Conservation (phyloP, 345 rosid species). For the Aquilaria yunnanensis region DNA sequence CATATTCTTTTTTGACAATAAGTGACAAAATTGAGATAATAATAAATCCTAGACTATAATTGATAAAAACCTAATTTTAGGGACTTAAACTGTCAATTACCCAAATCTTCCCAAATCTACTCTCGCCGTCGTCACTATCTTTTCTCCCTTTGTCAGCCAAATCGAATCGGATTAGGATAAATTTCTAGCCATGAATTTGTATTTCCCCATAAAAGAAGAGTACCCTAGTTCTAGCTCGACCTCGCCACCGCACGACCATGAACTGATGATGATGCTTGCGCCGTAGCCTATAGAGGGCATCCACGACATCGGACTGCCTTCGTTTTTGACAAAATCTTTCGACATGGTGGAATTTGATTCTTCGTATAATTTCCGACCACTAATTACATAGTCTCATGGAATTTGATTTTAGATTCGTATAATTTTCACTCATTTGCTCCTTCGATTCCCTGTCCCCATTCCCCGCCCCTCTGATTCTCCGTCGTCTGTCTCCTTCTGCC, state of each 20-base stretch:
- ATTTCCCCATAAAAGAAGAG: constrained; percentile 36
- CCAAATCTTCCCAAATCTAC: no score
- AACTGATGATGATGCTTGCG: constrained; percentile 8
- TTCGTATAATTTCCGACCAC: constrained; percentile 19
- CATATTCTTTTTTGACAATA: no score
- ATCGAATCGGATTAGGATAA: no score
- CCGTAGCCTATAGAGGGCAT: constrained; percentile 66
- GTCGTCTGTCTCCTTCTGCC: no score
- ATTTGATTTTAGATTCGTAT: constrained; percentile 43
- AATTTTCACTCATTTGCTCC: constrained; percentile 69
- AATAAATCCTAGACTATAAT: no score
- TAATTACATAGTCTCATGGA: constrained; percentile 74
- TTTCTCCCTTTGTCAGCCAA: no score
- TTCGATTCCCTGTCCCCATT: constrained; percentile 28
- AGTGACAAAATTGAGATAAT: no score
- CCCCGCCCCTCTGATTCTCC: no score
- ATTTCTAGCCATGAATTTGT: constrained; percentile 37
- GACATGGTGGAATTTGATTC: constrained; percentile 63
- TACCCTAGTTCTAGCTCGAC: constrained; percentile 20
- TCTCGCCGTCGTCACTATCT: no score
- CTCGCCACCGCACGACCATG: constrained; percentile 16
- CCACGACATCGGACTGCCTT: constrained; percentile 68
- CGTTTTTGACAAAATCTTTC: constrained; percentile 75
- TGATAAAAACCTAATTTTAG: no score
- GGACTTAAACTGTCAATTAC: no score